These are phyloP conservation scores for Orychophragmus violaceus DNA, from an alignment of 345 rosid genomes.

Conservation along the genomic window DNA sequence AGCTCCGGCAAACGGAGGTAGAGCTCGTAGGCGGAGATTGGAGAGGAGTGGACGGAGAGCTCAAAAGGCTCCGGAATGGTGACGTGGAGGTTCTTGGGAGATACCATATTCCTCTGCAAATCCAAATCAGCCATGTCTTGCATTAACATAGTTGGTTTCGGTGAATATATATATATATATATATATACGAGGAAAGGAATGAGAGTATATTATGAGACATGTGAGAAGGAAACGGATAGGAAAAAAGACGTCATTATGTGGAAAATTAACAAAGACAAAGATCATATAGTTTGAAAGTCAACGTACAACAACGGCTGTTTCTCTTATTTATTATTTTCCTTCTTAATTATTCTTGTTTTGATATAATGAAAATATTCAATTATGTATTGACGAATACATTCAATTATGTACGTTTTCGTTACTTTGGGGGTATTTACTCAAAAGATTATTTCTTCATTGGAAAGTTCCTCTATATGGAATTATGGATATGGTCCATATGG, in stretches of 20 bases:
- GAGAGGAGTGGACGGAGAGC: conserved; percentile 27
- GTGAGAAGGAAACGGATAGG: conserved; percentile 20
- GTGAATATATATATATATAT: neutral
- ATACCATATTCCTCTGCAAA: conserved; percentile 47
- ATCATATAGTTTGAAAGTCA: conserved; percentile 31
- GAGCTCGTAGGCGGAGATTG: conserved; percentile 73
- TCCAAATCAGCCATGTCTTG: conserved; percentile 62
- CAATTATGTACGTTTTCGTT: neutral
- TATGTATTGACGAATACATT: neutral
- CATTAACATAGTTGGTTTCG: neutral
- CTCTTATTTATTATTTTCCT: neutral
- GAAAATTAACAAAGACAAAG: conserved; percentile 8
- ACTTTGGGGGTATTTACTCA: neutral
- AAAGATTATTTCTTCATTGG: conserved; percentile 1
- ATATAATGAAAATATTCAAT: neutral
- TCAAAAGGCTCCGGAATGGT: conserved; percentile 31
- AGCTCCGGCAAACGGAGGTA: conserved; percentile 75
- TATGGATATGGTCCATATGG: neutral
- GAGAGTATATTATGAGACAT: too few species aligned
- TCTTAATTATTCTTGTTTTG: neutral
- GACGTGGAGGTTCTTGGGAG: conserved; percentile 48
- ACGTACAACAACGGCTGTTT: conserved; percentile 29
- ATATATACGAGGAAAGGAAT: too few species aligned
- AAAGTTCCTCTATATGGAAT: neutral
- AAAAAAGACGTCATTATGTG: conserved; percentile 2